These are phyloP conservation scores for Arctium minus DNA, from an alignment of 129 eudicot species.

Conservation along the genomic window DNA sequence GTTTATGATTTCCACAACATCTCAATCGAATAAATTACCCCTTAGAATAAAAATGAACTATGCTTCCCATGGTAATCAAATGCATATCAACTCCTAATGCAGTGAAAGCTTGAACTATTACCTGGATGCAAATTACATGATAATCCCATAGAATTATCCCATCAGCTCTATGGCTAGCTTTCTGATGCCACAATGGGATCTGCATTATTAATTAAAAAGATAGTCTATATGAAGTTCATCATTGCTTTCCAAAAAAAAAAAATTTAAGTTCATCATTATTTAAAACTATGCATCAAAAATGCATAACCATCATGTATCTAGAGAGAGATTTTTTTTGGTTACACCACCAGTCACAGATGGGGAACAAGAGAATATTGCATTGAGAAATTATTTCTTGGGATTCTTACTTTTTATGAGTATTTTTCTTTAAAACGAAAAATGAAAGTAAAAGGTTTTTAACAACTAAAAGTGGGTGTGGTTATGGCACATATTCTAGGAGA, in stretches of 20 bases:
- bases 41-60: background rate
- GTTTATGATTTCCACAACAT: background rate
- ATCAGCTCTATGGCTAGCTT: conserved; percentile 98
- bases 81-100: background rate
- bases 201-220: conserved; percentile 25
- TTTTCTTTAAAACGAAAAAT: too few species aligned
- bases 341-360: background rate
- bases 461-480: background rate
- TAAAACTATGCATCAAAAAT: background rate
- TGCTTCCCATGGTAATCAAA: background rate
- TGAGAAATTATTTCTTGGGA: background rate
- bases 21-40: background rate
- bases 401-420: too few species aligned
- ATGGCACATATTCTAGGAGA: background rate
- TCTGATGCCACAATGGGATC: conserved; percentile 96
- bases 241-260: background rate
- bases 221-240: conserved; percentile 4
- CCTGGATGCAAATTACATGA: conserved; percentile 92
- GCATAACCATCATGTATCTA: conserved; percentile 1
- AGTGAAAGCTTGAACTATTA: conserved; percentile 16
- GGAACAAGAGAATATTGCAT: background rate
- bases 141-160: conserved; percentile 92
- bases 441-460: background rate
- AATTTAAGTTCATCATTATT: background rate
- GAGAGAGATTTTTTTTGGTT: background rate